Base-by-base conservation (phyloP, 2,329 filamentous ascomycete species). In the Stemphylium lycopersici region DNA sequence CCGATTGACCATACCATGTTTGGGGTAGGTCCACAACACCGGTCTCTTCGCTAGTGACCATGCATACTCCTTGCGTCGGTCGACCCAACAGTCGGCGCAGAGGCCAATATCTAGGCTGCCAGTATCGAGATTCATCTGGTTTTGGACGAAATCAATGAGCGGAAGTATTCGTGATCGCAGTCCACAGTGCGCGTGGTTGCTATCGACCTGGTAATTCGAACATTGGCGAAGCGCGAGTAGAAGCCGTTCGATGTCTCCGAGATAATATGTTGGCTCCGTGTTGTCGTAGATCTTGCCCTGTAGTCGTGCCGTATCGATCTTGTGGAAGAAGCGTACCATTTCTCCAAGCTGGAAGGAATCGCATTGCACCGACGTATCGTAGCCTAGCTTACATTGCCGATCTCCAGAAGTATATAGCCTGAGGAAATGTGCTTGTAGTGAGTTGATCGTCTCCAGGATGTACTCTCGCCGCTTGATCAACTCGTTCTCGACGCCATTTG, bases 271-370 rank as follows among this genome's bases (percentile, higher is more conserved):
- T 2, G 71, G 66, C 48, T 77, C 74, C 10, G 71, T 71, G 5
- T 64, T 65, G 41, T 74, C 72, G 52, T 75, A 74, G 12, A 82
- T 75, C 18, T 72, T 76, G 22, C 78, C 74, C 55, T 77, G 73
- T 1, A 90, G 74, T 33, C 81, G 83, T 3, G 91, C 67, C 0
- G 90, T 83, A 24, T 83, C 80, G 60, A 85, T 85, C 60, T 81
- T 81, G 12, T 80, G 76, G 32, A 92, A 83, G 73, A 92, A 92
- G 61, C 86, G 86, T 59, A 91, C 76, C 81, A 90, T 90, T 74
- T 92, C 88, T 18, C 89, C 90, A 1, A 93, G 82, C 73, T 93
- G 90, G 67, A 89, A 93, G 2, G 86, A 87, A 75, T 93, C 90
- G 71, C 90, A 92, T 37, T 88, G 85, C 2, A 83, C 75, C 57